Conservation (phyloP, 2,329 filamentous ascomycete genomes). For the Fusarium sp. region DNA sequence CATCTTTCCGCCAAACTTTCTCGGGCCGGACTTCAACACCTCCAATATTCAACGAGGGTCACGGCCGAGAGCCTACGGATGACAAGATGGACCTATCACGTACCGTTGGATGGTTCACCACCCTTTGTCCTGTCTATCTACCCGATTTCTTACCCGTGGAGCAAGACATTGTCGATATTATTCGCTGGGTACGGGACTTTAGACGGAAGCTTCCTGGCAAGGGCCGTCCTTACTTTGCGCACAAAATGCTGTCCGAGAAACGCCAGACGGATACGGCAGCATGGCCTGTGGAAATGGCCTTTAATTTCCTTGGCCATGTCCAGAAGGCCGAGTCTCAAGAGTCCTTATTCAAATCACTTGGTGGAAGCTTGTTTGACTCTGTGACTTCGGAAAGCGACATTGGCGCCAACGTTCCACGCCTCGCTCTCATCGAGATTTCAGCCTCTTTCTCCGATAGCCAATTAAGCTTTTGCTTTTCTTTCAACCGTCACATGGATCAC, state of each 20-base stretch:
- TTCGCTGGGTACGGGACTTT: constrained; percentile 39
- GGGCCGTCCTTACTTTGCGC: constrained; percentile 36
- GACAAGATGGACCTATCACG: constrained; percentile 45
- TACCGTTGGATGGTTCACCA: constrained; percentile 55
- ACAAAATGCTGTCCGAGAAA: background rate
- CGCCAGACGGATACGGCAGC: background rate
- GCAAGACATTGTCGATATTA: constrained; percentile 26
- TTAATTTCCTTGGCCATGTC: constrained; percentile 38
- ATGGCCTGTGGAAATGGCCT: constrained; percentile 30
- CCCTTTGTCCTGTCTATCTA: constrained; percentile 35
- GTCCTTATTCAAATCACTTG: constrained; percentile 14
- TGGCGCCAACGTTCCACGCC: constrained; percentile 19
- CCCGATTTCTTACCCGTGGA: constrained; percentile 23
- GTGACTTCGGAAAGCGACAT: constrained; percentile 21
- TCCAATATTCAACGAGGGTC: constrained; percentile 49
- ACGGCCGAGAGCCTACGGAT: constrained; percentile 50
- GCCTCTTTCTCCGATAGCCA: constrained; percentile 4
- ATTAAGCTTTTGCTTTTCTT: constrained; percentile 20
- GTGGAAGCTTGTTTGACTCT: constrained; percentile 8
- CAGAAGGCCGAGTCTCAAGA: constrained; percentile 2
- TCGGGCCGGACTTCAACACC: constrained; percentile 41
- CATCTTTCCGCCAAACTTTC: constrained; percentile 46
- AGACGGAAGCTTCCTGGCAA: constrained; percentile 37
- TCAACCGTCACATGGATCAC: constrained; percentile 20
- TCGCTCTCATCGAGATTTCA: constrained; percentile 34